Evolutionary conservation across 108 stramenopile species (phyloP).

Genomic region (Conticribra guillardii): DNA sequence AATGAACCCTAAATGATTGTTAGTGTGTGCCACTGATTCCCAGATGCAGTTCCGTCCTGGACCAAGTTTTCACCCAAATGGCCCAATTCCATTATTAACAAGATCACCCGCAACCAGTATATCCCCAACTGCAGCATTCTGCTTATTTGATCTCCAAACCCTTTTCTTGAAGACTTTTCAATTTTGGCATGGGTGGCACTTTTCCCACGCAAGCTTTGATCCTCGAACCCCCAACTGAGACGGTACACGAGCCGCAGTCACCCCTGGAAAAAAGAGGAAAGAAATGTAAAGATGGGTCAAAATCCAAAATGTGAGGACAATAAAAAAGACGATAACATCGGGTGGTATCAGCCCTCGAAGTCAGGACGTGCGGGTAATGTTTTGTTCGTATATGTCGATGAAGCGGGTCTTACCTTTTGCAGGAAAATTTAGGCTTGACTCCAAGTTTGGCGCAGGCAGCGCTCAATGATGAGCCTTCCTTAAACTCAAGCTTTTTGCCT

Average conservation of each 20-base stretch:
- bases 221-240: conserved; percentile 76
- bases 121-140: too few species aligned
- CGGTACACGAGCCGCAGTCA: conserved; percentile 81
- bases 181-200: conserved; percentile 78
- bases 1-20: too few species aligned
- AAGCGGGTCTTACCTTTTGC: conserved; percentile 70
- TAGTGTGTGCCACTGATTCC: too few species aligned
- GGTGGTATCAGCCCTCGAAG: too few species aligned
- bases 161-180: conserved; percentile 86
- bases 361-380: too few species aligned
- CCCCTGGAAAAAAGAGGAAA: conserved; percentile 50
- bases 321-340: too few species aligned
- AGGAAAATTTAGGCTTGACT: conserved; percentile 83
- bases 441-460: conserved; percentile 72
- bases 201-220: conserved; percentile 85
- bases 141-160: conserved; percentile 70
- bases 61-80: too few species aligned
- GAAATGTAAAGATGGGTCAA: conserved; percentile 10
- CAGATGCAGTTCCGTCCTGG: too few species aligned
- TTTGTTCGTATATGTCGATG: too few species aligned
- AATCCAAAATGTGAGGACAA: background rate
- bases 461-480: conserved; percentile 69
- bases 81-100: too few species aligned
- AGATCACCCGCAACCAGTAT: too few species aligned
- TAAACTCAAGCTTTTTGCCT: conserved; percentile 76